Evolutionary conservation across 768 basidiomycete genomes (phyloP).

Genomic region (Russula foetens): DNA sequence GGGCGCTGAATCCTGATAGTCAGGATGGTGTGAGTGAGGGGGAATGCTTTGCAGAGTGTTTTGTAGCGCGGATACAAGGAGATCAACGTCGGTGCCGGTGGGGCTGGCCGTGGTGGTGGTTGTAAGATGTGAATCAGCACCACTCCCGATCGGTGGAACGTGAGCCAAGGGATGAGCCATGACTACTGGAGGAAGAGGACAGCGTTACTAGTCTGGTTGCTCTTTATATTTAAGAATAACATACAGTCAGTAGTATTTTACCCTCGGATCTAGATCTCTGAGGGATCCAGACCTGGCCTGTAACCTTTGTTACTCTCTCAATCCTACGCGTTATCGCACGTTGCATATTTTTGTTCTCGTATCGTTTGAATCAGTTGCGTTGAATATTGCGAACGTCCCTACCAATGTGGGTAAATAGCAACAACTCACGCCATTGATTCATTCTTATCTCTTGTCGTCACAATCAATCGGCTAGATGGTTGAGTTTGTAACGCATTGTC

Average conservation of each 20-base stretch:
- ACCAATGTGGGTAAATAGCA: background rate
- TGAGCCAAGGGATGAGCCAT: background rate
- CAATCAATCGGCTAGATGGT: background rate
- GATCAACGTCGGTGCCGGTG: conserved; percentile 3
- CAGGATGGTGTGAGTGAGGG: background rate
- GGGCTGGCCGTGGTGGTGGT: background rate
- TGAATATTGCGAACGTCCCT: background rate
- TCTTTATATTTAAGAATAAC: no score
- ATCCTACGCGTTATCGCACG: background rate
- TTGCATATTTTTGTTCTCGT: background rate
- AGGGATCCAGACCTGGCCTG: background rate
- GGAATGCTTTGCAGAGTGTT: conserved; percentile 2
- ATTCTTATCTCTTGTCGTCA: background rate
- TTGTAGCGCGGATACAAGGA: conserved; percentile 13
- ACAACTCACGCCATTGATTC: background rate
- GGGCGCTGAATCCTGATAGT: conserved; percentile 6
- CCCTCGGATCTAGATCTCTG: background rate
- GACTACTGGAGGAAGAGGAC: background rate
- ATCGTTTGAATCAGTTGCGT: background rate
- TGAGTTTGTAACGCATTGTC: background rate
- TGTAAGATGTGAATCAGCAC: no score
- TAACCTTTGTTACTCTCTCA: background rate
- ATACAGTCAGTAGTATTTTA: no score
- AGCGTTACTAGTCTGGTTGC: no score
- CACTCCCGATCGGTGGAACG: background rate